phyloP scores from a whole-genome alignment of 768 basidiomycete genomes.

The Pleurotus cornucopiae region DNA sequence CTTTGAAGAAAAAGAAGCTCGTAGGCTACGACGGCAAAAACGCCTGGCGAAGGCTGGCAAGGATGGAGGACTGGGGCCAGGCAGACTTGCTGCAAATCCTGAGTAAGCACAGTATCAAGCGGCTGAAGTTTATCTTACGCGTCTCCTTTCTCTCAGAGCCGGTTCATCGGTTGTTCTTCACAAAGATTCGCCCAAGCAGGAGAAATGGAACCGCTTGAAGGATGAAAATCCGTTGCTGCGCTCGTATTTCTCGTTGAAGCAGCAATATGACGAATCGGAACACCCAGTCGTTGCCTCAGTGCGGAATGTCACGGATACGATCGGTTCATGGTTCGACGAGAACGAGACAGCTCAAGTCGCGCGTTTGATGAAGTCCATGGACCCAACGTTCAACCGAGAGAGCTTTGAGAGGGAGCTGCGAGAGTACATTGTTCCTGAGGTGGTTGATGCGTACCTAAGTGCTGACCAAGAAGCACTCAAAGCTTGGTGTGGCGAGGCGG shows the following conservation, averaged over 20 bases:
- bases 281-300: constrained; percentile 80
- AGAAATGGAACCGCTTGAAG: constrained; percentile 79
- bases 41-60: constrained; percentile 86
- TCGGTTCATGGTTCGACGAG: constrained; percentile 93
- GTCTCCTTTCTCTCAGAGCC: constrained; percentile 47
- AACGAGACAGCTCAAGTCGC: constrained; percentile 97
- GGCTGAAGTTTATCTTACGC: background rate
- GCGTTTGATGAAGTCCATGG: constrained; percentile 80
- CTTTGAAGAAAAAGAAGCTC: constrained; percentile 91
- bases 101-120: constrained; percentile 53
- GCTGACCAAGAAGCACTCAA: constrained; percentile 84
- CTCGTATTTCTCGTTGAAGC: constrained; percentile 50
- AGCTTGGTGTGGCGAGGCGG: constrained; percentile 95
- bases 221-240: constrained; percentile 75
- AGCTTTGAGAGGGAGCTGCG: constrained; percentile 84
- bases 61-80: constrained; percentile 48
- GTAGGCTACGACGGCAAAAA: constrained; percentile 73
- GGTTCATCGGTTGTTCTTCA: constrained; percentile 83
- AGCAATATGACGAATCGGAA: constrained; percentile 88
- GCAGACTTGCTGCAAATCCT: constrained; percentile 62
- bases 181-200: constrained; percentile 73
- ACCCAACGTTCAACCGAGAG: constrained; percentile 85
- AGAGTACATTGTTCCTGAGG: constrained; percentile 97
- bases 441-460: constrained; percentile 92
- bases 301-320: constrained; percentile 77